phyloP scores from a whole-genome alignment of 2,329 filamentous ascomycete genomes.

The Microcera coccophila region DNA sequence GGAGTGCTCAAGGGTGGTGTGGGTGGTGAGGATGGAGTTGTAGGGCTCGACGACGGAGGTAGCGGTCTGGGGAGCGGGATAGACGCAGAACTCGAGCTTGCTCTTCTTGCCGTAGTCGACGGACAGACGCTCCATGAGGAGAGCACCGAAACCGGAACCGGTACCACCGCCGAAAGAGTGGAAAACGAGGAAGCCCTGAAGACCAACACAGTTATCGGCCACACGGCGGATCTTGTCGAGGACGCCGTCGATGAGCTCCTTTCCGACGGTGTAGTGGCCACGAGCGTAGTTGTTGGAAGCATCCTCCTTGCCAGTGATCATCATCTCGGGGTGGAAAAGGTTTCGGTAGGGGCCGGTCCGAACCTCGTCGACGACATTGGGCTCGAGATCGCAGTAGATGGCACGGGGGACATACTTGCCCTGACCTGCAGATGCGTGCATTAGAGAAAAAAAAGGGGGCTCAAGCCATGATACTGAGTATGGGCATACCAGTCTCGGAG shows the following conservation, averaged over 20 bases:
- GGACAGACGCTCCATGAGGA: constrained; percentile 97
- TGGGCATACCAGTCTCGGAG: constrained; percentile 85
- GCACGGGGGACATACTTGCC: constrained; percentile 98
- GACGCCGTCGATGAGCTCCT: constrained; percentile 98
- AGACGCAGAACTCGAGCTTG: constrained; percentile 99
- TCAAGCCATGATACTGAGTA: neutral
- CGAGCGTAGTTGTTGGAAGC: constrained; percentile 99
- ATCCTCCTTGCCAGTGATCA: constrained; percentile 99
- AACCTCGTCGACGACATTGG: constrained; percentile 98
- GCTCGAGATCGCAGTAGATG: constrained; percentile 99
- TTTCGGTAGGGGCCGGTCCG: constrained; percentile 93
- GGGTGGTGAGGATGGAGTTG: constrained; percentile 98
- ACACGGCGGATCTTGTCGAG: constrained; percentile 97
- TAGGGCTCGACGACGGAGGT: constrained; percentile 99
- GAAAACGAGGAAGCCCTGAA: constrained; percentile 99
- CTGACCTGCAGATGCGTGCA: constrained; percentile 59
- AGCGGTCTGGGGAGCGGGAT: constrained; percentile 94
- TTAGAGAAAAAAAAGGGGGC: constrained; percentile 21
- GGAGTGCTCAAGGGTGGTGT: constrained; percentile 98
- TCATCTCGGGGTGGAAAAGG: constrained; percentile 98
- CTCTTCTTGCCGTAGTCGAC: constrained; percentile 99
- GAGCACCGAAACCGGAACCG: constrained; percentile 95
- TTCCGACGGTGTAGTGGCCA: constrained; percentile 99
- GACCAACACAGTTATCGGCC: constrained; percentile 95
- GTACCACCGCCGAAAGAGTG: constrained; percentile 99